phyloP scores from a whole-genome alignment of 2,329 filamentous ascomycete species.

The Parafenestella ontariensis region DNA sequence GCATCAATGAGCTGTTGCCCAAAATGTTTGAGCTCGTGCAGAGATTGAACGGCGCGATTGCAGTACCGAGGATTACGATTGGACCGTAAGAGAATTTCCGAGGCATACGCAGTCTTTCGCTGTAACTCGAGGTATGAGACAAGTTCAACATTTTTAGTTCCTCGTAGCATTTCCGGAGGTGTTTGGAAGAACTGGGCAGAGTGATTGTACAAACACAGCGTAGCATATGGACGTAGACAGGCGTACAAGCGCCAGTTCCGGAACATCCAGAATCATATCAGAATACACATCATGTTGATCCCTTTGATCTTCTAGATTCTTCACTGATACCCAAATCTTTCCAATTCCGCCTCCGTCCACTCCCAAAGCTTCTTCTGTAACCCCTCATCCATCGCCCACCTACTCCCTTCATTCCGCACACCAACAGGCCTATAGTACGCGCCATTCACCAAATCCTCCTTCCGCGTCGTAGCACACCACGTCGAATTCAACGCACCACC shows the following conservation, averaged over 20 bases:
- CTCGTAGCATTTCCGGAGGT: neutral
- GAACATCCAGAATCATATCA: neutral
- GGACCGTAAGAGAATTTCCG: neutral
- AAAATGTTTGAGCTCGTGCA: neutral
- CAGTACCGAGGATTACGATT: neutral
- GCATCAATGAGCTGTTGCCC: neutral
- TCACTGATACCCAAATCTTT: slow-evolving; percentile 40
- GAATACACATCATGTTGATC: neutral
- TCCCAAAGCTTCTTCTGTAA: slow-evolving; percentile 49
- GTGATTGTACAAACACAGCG: neutral
- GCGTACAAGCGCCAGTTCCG: neutral
- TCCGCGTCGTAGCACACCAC: slow-evolving; percentile 50
- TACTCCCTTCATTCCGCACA: slow-evolving; percentile 27
- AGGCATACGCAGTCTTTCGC: neutral
- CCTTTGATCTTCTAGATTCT: neutral
- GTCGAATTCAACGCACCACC: slow-evolving; percentile 53
- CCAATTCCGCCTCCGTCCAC: slow-evolving; percentile 46
- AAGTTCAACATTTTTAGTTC: neutral
- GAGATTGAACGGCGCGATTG: neutral
- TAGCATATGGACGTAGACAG: neutral
- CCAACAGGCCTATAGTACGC: slow-evolving; percentile 52
- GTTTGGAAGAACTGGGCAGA: too few species aligned
- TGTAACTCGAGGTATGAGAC: neutral
- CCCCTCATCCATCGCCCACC: slow-evolving; percentile 35
- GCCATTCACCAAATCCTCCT: slow-evolving; percentile 49